Evolutionary conservation across 805 yeast species (phyloP).

Genomic region (Saturnispora hagleri): DNA sequence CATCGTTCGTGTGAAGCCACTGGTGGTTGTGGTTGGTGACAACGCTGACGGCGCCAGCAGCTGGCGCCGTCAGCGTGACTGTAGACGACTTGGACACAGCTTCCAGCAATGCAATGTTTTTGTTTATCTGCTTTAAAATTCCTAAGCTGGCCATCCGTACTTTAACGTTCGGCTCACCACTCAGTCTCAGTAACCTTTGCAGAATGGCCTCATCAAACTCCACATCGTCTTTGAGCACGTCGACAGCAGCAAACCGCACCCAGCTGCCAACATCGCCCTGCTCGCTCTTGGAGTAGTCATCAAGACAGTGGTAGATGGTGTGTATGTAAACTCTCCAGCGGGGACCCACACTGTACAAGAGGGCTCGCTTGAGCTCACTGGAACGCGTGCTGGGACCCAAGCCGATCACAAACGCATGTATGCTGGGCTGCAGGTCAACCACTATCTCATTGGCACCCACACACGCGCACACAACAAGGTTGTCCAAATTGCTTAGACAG

Average conservation of each 20-base stretch:
- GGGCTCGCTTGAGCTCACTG: not conserved
- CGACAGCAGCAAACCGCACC: constrained; percentile 33
- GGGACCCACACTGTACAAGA: not conserved
- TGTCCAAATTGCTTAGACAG: not conserved
- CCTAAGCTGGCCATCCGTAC: not conserved
- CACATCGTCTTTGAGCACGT: not conserved
- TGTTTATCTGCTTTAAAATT: not conserved
- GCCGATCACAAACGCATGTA: not conserved
- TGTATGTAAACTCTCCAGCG: not conserved
- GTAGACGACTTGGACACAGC: not conserved
- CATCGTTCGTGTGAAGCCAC: not conserved
- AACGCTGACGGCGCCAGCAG: not conserved
- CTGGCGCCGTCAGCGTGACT: not conserved
- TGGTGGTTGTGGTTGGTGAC: not conserved
- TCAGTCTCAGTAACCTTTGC: not conserved
- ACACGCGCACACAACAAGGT: not conserved
- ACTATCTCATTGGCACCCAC: not conserved
- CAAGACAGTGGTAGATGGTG: constrained; percentile 27
- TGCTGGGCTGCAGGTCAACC: not conserved
- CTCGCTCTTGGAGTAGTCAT: constrained; percentile 69
- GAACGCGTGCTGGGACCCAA: not conserved
- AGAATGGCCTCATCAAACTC: not conserved
- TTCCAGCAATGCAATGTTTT: not conserved
- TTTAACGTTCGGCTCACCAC: not conserved
- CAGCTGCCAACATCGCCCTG: constrained; percentile 92